These are phyloP conservation scores for Scolecobasidium constrictum DNA, from an alignment of 2,329 filamentous ascomycete genomes.

Conservation along the genomic window DNA sequence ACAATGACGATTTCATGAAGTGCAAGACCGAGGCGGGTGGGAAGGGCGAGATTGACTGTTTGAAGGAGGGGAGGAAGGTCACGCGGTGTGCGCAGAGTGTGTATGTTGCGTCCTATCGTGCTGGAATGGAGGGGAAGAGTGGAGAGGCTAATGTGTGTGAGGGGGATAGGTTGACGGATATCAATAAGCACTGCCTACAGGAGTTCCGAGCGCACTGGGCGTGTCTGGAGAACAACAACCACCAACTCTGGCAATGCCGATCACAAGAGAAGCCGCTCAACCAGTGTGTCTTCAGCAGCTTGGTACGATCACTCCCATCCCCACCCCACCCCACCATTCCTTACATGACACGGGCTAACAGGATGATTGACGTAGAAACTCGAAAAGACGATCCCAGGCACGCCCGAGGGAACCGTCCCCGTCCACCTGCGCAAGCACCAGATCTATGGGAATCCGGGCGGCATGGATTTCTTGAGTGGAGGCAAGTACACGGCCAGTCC, in stretches of 20 bases:
- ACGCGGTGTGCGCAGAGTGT: constrained; percentile 94
- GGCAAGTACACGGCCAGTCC: not conserved
- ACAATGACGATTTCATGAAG: constrained; percentile 99
- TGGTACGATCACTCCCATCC: constrained; percentile 49
- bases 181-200: constrained; percentile 87
- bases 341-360: too few species aligned
- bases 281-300: constrained; percentile 88
- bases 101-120: constrained; percentile 37
- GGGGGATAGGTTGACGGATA: constrained; percentile 67
- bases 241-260: constrained; percentile 93
- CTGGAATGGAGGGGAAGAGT: not conserved
- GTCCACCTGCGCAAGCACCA: constrained; percentile 36
- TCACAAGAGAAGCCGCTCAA: constrained; percentile 81
- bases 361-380: constrained; percentile 37
- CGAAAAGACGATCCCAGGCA: constrained; percentile 41
- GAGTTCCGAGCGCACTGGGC: constrained; percentile 92
- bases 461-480: not conserved
- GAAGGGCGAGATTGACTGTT: constrained; percentile 82
- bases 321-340: not conserved
- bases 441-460: constrained; percentile 22
- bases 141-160: constrained; percentile 11
- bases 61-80: constrained; percentile 93
- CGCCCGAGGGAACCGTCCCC: constrained; percentile 36
- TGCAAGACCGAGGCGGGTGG: constrained; percentile 95
- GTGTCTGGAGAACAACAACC: constrained; percentile 95